Base-by-base conservation (phyloP, 352 stramenopile species). In the Phytophthora ohioensis region DNA sequence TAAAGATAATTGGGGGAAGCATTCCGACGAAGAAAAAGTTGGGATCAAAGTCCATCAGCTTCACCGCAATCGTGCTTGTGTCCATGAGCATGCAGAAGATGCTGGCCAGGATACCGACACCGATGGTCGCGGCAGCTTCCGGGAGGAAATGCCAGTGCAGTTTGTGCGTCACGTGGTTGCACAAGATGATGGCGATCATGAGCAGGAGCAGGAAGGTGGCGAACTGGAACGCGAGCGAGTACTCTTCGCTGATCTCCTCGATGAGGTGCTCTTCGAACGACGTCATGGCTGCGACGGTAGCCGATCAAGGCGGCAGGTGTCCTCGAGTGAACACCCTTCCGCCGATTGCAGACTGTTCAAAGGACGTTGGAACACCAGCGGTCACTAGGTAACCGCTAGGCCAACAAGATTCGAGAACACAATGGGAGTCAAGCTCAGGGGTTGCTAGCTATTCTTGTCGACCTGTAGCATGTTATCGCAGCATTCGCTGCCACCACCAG, bases 1-100 rank as follows among this genome's bases (percentile, higher is more conserved):
- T 98, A 82, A 98, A 98, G 62, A 98, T 97, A 64, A 98, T 98
- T 15, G 94, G 94, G 12, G 96, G 95, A 8, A 98, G 81, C 58
- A 98, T 74, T 2, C 82, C 88, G 9, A 98, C 82, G 64, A 98
- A 98, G 75, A 99, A 99, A 30, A 98, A 80, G 66, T 92, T 93
- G 10, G 92, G 88, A 73, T 95, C 88, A 67, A 98, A 98, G 73
- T 90, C 73, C 87, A 92, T 92, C 32, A 94, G 80, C 43, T 81
- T 87, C 27, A 80, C 80, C 1, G 85, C 85, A 58, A 94, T 90
- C 11, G 79, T 82, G 59, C 88, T 87, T 4, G 83, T 89, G 62
- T 92, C 84, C 67, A 76, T 73, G 21, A 93, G 54, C 56, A 81
- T 58, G 42, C 80, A 91, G 38, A 93, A 52, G 43, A 93, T 64